Percentiles rank a stretch among this genome's conserved stretches.
These are phyloP conservation scores for Aspergillus quadricinctus DNA, from an alignment of 2,329 filamentous ascomycete genomes.

Conservation along the genomic window DNA sequence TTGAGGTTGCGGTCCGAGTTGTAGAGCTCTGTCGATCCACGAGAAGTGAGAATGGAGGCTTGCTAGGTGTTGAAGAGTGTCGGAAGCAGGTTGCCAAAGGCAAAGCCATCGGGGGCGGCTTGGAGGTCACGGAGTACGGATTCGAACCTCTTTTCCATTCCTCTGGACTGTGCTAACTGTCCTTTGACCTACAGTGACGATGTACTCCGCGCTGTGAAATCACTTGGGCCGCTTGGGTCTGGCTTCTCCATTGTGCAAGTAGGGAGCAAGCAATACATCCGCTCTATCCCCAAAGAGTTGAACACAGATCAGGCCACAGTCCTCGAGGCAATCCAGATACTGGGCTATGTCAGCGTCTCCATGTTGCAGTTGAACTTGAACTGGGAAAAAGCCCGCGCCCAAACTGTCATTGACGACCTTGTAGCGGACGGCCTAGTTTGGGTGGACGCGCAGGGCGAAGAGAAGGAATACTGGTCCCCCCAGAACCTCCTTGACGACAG, in stretches of 20 bases:
- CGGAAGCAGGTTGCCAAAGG: constrained; percentile 68
- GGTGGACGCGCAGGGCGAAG: constrained; percentile 80
- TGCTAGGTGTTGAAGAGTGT: constrained; percentile 81
- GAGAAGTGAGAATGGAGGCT: constrained; percentile 82
- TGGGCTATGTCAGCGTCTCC: constrained; percentile 84
- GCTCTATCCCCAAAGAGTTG: constrained; percentile 89
- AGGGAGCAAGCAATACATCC: constrained; percentile 79
- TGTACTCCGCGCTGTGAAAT: constrained; percentile 81
- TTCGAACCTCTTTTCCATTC: neutral
- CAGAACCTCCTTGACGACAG: constrained; percentile 42
- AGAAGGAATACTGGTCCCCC: constrained; percentile 85
- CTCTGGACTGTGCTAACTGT: neutral
- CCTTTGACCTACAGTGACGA: constrained; percentile 60
- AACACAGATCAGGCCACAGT: constrained; percentile 92
- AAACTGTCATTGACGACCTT: constrained; percentile 86
- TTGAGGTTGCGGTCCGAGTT: constrained; percentile 90
- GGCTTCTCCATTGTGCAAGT: constrained; percentile 82
- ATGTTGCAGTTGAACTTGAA: constrained; percentile 83
- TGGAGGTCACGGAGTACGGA: constrained; percentile 71
- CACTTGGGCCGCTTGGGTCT: constrained; percentile 79
- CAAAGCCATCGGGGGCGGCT: constrained; percentile 67
- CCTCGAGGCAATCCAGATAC: constrained; percentile 81
- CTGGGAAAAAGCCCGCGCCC: constrained; percentile 80
- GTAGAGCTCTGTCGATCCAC: constrained; percentile 89
- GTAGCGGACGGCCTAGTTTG: constrained; percentile 86